phyloP scores from a whole-genome alignment of 208 protist genomes.

The Wallacemonas sp. region DNA sequence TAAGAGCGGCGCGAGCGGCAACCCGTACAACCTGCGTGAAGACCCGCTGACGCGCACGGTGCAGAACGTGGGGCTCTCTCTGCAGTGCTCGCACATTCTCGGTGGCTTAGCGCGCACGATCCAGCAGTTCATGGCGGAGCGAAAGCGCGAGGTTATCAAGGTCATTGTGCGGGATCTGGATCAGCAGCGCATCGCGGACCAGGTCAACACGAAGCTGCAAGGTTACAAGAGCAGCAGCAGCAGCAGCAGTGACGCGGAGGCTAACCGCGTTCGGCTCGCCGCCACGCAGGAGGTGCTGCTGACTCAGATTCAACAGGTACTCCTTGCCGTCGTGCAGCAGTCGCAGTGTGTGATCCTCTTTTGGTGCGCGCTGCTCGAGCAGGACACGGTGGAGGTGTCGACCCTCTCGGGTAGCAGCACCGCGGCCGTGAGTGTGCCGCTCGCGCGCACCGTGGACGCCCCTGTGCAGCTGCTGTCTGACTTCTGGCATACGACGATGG shows the following conservation, averaged over 20 bases:
- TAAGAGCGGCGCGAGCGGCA: neutral
- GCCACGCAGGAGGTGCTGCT: constrained; percentile 44
- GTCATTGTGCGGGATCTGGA: constrained; percentile 70
- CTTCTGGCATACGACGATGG: constrained; percentile 63
- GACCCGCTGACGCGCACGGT: constrained; percentile 8
- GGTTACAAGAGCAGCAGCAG: constrained; percentile 1
- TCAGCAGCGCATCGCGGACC: constrained; percentile 41
- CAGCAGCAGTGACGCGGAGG: neutral
- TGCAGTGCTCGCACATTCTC: constrained; percentile 69
- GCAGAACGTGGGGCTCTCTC: constrained; percentile 44
- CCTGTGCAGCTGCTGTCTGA: constrained; percentile 66
- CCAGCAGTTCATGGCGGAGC: constrained; percentile 70
- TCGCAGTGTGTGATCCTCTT: constrained; percentile 60
- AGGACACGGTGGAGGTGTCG: neutral
- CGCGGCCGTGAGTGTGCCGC: neutral
- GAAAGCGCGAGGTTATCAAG: constrained; percentile 67
- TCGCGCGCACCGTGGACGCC: constrained; percentile 40
- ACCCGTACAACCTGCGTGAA: neutral
- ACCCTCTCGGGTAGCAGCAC: neutral
- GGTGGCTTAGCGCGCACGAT: constrained; percentile 52
- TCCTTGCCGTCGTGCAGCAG: constrained; percentile 56
- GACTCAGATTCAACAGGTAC: constrained; percentile 46
- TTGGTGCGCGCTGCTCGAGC: constrained; percentile 66
- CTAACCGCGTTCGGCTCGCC: constrained; percentile 15
- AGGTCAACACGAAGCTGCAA: constrained; percentile 35